Conservation (phyloP, 176 grass and related monocot species). For the Olyra latifolia region DNA sequence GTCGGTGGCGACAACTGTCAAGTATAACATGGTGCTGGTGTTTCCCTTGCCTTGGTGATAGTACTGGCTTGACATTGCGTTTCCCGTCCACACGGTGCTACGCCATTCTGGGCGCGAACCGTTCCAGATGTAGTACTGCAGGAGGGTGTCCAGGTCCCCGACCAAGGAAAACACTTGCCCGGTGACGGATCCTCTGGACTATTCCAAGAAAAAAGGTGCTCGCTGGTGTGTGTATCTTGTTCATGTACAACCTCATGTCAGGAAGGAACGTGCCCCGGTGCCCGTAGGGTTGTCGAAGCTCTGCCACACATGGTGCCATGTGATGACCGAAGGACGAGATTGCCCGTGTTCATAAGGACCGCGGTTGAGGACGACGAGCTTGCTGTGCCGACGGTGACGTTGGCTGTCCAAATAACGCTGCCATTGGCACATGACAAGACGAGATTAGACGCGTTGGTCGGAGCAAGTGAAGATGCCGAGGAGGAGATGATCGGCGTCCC, state of each 20-base stretch:
- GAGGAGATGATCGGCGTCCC: no score
- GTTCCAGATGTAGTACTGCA: constrained; percentile 12
- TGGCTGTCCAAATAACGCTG: no score
- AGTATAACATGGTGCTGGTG: not conserved
- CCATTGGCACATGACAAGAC: no score
- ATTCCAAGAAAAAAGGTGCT: constrained; percentile 25
- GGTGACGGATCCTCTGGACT: constrained; percentile 10
- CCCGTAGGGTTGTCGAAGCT: constrained; percentile 34
- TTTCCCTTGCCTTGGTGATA: not conserved
- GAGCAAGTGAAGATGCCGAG: no score
- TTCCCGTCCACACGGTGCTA: constrained; percentile 40
- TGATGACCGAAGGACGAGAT: constrained; percentile 30
- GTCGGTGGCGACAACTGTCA: not conserved
- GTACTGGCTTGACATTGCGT: not conserved
- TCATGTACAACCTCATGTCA: constrained; percentile 15
- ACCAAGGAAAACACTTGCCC: constrained; percentile 18
- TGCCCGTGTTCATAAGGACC: constrained; percentile 30
- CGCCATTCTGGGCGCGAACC: not conserved
- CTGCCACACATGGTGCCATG: constrained; percentile 13
- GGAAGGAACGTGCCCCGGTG: constrained; percentile 23
- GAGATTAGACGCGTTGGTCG: no score
- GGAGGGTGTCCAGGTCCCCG: not conserved
- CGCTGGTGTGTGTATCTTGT: not conserved
- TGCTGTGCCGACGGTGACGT: no score
- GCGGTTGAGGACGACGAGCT: not conserved